Conservation (phyloP, 768 basidiomycete genomes). For the Lactarius sp. region DNA sequence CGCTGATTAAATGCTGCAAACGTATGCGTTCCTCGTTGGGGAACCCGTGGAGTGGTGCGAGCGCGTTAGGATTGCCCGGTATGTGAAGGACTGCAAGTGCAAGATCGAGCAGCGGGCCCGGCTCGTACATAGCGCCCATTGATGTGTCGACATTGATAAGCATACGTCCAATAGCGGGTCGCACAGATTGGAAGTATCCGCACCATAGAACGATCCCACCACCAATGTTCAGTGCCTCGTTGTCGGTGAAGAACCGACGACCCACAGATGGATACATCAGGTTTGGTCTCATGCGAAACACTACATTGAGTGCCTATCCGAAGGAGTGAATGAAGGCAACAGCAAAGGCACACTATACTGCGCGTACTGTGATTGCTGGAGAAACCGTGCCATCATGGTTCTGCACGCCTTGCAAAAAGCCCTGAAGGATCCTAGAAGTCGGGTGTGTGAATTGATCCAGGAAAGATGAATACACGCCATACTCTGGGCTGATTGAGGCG, state of each 20-base stretch:
- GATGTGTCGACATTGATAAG: slow-evolving; percentile 75
- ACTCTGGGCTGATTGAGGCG: slow-evolving; percentile 80
- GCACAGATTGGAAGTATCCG: slow-evolving; percentile 76
- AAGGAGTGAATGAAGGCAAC: neutral
- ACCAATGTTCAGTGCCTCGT: slow-evolving; percentile 51
- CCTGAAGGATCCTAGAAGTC: slow-evolving; percentile 48
- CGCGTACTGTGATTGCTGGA: slow-evolving; percentile 57
- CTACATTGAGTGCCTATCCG: slow-evolving; percentile 63
- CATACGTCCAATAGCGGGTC: slow-evolving; percentile 59
- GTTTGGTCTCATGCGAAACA: slow-evolving; percentile 69
- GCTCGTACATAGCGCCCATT: slow-evolving; percentile 68
- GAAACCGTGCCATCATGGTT: slow-evolving; percentile 62
- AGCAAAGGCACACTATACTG: neutral
- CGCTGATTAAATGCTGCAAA: slow-evolving; percentile 52
- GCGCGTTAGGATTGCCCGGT: slow-evolving; percentile 30
- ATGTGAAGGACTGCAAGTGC: slow-evolving; percentile 51
- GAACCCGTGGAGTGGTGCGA: slow-evolving; percentile 40
- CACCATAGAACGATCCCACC: slow-evolving; percentile 67
- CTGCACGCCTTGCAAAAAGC: slow-evolving; percentile 61
- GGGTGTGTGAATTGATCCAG: neutral
- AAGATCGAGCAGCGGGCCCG: slow-evolving; percentile 53
- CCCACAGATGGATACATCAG: slow-evolving; percentile 66
- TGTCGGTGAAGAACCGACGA: slow-evolving; percentile 65
- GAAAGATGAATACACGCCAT: slow-evolving; percentile 37
- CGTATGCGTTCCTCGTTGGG: slow-evolving; percentile 47